phyloP scores from a whole-genome alignment of 192 early-diverging fungal genomes.

The Rhizophagus prolifer region DNA sequence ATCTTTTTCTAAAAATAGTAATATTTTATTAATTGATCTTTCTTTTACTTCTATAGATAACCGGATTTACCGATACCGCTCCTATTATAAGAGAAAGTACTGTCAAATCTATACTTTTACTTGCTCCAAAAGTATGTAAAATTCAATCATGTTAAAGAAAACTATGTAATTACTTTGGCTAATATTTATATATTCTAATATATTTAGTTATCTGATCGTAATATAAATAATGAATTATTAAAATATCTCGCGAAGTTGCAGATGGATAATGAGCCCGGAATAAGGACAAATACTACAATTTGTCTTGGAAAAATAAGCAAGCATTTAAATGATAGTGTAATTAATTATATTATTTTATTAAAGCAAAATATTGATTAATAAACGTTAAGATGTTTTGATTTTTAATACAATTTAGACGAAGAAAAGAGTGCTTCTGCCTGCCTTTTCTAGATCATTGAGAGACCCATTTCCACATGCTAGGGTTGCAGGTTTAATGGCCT shows the following conservation, averaged over 20 bases:
- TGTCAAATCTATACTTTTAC: constrained; percentile 76
- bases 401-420: constrained; percentile 55
- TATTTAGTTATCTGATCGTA: constrained; percentile 61
- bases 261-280: constrained; percentile 89
- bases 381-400: background rate
- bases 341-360: constrained; percentile 27
- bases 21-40: constrained; percentile 1
- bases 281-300: constrained; percentile 94
- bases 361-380: background rate
- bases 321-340: constrained; percentile 69
- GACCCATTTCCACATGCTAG: constrained; percentile 90
- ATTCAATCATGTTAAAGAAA: background rate
- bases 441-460: constrained; percentile 76
- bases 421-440: constrained; percentile 78
- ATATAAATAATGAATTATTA: constrained; percentile 83
- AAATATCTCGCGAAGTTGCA: constrained; percentile 87
- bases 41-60: constrained; percentile 48
- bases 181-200: background rate
- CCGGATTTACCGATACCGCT: constrained; percentile 86
- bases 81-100: constrained; percentile 91
- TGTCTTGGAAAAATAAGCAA: constrained; percentile 91
- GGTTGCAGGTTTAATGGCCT: constrained; percentile 80
- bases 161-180: background rate
- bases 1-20: background rate
- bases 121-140: constrained; percentile 66